These are phyloP conservation scores for Calonectria henricotiae DNA, from an alignment of 2,329 filamentous ascomycete genomes.

Conservation along the genomic window DNA sequence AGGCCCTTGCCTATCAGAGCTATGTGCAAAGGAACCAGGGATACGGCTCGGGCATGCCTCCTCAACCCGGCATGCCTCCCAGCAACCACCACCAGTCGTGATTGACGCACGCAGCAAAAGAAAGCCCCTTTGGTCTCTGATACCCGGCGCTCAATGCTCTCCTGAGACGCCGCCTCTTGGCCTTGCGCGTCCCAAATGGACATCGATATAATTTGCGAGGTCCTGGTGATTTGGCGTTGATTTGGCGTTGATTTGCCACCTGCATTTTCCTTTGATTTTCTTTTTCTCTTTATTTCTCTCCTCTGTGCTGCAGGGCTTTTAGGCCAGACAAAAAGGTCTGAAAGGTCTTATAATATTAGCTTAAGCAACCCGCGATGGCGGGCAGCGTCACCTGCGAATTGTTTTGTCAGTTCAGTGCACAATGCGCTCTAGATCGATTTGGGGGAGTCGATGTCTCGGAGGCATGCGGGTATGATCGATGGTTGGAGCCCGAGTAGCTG, in stretches of 20 bases:
- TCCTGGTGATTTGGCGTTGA: slow-evolving; percentile 64
- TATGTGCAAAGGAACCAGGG: slow-evolving; percentile 82
- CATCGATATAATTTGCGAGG: slow-evolving; percentile 61
- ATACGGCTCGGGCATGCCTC: slow-evolving; percentile 84
- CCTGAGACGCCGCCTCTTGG: slow-evolving; percentile 57
- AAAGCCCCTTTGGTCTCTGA: slow-evolving; percentile 61
- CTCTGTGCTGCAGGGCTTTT: slow-evolving; percentile 36
- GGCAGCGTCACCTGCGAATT: slow-evolving; percentile 25
- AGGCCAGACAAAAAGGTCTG: slow-evolving; percentile 39
- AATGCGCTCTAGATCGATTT: slow-evolving; percentile 25
- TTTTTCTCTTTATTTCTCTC: slow-evolving; percentile 43
- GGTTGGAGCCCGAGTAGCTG: slow-evolving; percentile 19
- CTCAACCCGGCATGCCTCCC: slow-evolving; percentile 84
- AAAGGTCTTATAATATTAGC: slow-evolving; percentile 46
- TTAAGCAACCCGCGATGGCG: slow-evolving; percentile 24
- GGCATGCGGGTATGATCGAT: slow-evolving; percentile 13
- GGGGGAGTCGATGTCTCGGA: slow-evolving; percentile 13
- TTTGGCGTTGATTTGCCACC: slow-evolving; percentile 58
- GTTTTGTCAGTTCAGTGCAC: slow-evolving; percentile 17
- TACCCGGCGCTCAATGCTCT: slow-evolving; percentile 75
- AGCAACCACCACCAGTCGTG: slow-evolving; percentile 87
- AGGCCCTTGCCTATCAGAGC: slow-evolving; percentile 87
- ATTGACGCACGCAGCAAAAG: slow-evolving; percentile 51
- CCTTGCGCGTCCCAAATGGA: slow-evolving; percentile 51
- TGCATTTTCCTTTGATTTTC: slow-evolving; percentile 51